Conservation (phyloP, 2,329 filamentous ascomycete genomes). For the Chaetomium sp. region DNA sequence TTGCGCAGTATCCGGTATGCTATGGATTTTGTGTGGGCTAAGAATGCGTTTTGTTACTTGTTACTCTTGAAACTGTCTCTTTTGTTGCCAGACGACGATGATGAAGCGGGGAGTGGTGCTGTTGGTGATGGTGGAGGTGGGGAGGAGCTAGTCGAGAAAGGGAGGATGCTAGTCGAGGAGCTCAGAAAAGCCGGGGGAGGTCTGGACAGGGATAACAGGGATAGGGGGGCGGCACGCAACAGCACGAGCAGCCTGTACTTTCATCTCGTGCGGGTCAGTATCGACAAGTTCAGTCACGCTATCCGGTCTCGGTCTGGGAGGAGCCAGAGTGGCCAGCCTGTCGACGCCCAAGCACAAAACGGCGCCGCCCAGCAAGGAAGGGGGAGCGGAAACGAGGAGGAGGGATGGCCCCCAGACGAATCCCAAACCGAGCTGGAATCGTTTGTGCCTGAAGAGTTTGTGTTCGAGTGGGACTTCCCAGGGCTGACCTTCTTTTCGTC, state of each 20-base stretch:
- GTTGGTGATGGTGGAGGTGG: too few species aligned
- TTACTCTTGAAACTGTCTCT: slow-evolving; percentile 1
- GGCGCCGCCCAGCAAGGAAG: background rate
- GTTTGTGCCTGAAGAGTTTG: slow-evolving; percentile 5
- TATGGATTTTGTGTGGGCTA: slow-evolving; percentile 7
- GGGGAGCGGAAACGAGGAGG: background rate
- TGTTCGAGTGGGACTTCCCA: slow-evolving; percentile 4
- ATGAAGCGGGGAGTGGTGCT: background rate
- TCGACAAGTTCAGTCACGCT: slow-evolving; percentile 1
- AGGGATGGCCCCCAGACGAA: background rate
- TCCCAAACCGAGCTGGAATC: background rate
- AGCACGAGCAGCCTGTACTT: background rate
- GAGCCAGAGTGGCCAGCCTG: too few species aligned
- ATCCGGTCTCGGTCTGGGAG: background rate
- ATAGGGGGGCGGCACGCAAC: background rate
- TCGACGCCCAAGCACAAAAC: background rate
- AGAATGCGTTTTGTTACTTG: slow-evolving; percentile 4
- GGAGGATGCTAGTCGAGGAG: background rate
- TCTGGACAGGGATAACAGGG: too few species aligned
- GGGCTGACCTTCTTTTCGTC: slow-evolving; percentile 2
- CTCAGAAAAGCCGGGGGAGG: background rate
- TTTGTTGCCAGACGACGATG: background rate
- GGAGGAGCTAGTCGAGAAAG: background rate
- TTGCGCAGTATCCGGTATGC: slow-evolving; percentile 3
- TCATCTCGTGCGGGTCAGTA: slow-evolving; percentile 3